Evolutionary conservation across 352 stramenopile genomes (phyloP).

Genomic region (Sclerospora graminicola): DNA sequence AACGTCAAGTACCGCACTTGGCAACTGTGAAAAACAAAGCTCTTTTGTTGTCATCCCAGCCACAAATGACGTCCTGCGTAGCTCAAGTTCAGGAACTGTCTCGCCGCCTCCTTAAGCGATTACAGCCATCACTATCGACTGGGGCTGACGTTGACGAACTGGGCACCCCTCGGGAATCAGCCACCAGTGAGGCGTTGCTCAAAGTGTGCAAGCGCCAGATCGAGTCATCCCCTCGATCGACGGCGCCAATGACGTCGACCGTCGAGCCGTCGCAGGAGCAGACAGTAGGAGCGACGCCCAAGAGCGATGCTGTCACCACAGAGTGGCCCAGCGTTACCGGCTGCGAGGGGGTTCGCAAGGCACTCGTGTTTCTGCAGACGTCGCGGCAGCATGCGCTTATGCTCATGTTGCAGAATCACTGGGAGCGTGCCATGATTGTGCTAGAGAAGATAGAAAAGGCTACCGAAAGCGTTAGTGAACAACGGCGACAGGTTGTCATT

Average conservation of each 20-base stretch:
- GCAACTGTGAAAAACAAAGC: neutral
- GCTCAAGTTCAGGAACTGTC: constrained; percentile 30
- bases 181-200: constrained; percentile 33
- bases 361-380: constrained; percentile 50
- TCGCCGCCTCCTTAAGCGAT: constrained; percentile 30
- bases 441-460: constrained; percentile 68
- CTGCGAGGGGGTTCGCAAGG: constrained; percentile 55
- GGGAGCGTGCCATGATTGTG: constrained; percentile 58
- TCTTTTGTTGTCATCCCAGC: neutral
- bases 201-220: constrained; percentile 51
- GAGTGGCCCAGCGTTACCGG: constrained; percentile 37
- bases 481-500: constrained; percentile 57
- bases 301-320: neutral
- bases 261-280: constrained; percentile 10
- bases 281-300: neutral
- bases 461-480: constrained; percentile 49
- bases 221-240: constrained; percentile 38
- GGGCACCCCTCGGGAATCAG: constrained; percentile 7
- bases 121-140: constrained; percentile 24
- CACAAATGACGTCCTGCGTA: constrained; percentile 37
- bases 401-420: constrained; percentile 73
- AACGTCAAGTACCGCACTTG: constrained; percentile 8
- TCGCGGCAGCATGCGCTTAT: constrained; percentile 63
- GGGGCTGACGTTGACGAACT: constrained; percentile 11
- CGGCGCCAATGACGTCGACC: neutral